phyloP scores from a whole-genome alignment of 805 yeast genomes.

The Pichia nakasei region DNA sequence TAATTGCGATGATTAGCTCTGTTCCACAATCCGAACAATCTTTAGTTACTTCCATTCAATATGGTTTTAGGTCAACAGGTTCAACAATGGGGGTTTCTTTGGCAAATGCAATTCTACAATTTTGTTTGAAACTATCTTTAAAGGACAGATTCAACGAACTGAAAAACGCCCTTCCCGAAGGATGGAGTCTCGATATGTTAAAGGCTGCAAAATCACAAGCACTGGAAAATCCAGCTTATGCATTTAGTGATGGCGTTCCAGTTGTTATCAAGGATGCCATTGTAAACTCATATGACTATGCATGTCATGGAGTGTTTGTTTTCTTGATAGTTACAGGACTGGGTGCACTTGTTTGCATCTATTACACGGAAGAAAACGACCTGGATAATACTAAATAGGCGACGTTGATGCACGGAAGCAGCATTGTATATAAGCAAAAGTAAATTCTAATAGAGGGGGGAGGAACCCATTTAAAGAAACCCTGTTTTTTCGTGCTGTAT shows the following conservation, averaged over 20 bases:
- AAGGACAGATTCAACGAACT: slow-evolving; percentile 11
- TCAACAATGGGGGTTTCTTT: slow-evolving; percentile 46
- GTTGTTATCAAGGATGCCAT: slow-evolving; percentile 32
- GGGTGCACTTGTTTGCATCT: slow-evolving; percentile 6
- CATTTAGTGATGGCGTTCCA: slow-evolving; percentile 21
- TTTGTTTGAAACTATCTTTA: slow-evolving; percentile 11
- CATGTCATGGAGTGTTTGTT: slow-evolving; percentile 44
- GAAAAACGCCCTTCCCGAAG: slow-evolving; percentile 11
- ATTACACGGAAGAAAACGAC: slow-evolving; percentile 11
- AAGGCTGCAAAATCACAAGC: slow-evolving; percentile 8
- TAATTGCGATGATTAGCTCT: slow-evolving; percentile 68
- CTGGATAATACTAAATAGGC: no score
- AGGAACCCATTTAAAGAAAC: no score
- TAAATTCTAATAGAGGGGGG: no score
- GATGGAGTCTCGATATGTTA: slow-evolving; percentile 5
- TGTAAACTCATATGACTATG: slow-evolving; percentile 38
- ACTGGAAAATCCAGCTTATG: slow-evolving; percentile 19
- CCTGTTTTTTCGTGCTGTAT: no score
- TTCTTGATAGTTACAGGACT: slow-evolving; percentile 26
- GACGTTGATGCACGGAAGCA: no score
- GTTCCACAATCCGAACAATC: slow-evolving; percentile 68
- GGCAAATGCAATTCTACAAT: slow-evolving; percentile 40
- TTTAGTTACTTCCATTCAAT: slow-evolving; percentile 80
- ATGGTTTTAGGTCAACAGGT: slow-evolving; percentile 53
- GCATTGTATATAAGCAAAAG: background rate